Percentiles rank a stretch among this genome's conserved stretches.
Conservation (phyloP, 768 basidiomycete genomes). For the Psilocybe subaeruginosa region DNA sequence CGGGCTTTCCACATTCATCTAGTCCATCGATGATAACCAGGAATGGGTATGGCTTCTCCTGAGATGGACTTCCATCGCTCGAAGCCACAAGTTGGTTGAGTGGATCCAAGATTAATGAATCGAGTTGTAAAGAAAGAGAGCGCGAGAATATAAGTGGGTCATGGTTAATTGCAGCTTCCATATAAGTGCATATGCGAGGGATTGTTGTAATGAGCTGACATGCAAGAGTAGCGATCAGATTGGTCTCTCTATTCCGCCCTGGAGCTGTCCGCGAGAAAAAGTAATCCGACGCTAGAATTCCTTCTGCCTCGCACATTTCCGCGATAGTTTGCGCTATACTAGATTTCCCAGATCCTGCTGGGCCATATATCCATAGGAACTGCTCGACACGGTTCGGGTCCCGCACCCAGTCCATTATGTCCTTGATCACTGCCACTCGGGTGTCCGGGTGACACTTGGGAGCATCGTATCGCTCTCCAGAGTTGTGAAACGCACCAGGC, state of each 20-base stretch:
- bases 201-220: conserved; percentile 3
- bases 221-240: conserved; percentile 9
- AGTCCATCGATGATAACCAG: background rate
- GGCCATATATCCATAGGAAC: conserved; percentile 12
- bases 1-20: background rate
- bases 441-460: conserved; percentile 12
- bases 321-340: conserved; percentile 10
- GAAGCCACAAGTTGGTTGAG: background rate
- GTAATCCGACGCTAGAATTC: background rate
- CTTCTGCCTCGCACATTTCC: background rate
- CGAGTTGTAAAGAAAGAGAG: background rate
- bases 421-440: background rate
- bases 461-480: conserved; percentile 7
- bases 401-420: conserved; percentile 5
- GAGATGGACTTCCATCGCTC: too few species aligned
- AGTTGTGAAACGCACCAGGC: conserved; percentile 10
- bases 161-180: background rate
- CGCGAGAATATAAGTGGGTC: conserved; percentile 7
- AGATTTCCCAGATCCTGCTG: conserved; percentile 14
- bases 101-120: background rate
- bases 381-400: background rate
- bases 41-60: too few species aligned
- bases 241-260: background rate
- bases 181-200: background rate
- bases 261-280: conserved; percentile 7